Evolutionary conservation across 2,329 filamentous ascomycete species (phyloP), one percentile per base, ranked within the genome.

Genomic region (Trichoderma harzianum): DNA sequence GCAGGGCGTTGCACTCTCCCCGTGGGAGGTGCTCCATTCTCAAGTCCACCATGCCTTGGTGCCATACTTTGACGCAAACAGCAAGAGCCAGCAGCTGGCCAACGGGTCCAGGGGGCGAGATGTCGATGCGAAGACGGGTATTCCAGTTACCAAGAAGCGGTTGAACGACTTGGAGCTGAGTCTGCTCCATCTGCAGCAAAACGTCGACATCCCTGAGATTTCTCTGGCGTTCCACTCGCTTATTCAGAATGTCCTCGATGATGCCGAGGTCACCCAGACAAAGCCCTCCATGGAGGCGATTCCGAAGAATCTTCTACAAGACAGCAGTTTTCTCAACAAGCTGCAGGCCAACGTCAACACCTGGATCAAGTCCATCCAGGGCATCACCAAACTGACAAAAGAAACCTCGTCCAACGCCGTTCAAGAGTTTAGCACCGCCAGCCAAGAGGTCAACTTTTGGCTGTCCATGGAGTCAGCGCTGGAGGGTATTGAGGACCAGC

Each of bases 361-460:
- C 74, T 99, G 96, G 96, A 99, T 99, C 84, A 97, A 97, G 84
- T 97, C 95, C 12, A 99, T 99, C 75, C 95, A 98, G 80, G 92
- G 92, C 62, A 97, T 98, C 76, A 99, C 96, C 51, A 97, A 97
- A 83, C 92, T 97, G 85, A 93, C 94, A 53, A 91, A 94, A 78
- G 96, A 99, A 77, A 90, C 93, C 1, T 85, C 86, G 5, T 88
- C 85, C 79, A 91, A 80, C 86, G 88, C 75, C 87, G 82, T 80
- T 69, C 83, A 84, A 73, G 83, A 85, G 71, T 84, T 85, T 72
- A 85, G 83, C 76, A 97, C 94, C 26, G 96, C 96, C 36, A 95
- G 93, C 71, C 96, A 98, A 81, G 96, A 99, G 82, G 97, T 99
- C 81, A 98, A 98, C 81, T 99, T 99, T 79, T 99, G 96, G 96